Percentiles rank a stretch among this genome's conserved stretches.
phyloP scores from a whole-genome alignment of 1,139 yeast species.

The Hanseniaspora gamundiae region DNA sequence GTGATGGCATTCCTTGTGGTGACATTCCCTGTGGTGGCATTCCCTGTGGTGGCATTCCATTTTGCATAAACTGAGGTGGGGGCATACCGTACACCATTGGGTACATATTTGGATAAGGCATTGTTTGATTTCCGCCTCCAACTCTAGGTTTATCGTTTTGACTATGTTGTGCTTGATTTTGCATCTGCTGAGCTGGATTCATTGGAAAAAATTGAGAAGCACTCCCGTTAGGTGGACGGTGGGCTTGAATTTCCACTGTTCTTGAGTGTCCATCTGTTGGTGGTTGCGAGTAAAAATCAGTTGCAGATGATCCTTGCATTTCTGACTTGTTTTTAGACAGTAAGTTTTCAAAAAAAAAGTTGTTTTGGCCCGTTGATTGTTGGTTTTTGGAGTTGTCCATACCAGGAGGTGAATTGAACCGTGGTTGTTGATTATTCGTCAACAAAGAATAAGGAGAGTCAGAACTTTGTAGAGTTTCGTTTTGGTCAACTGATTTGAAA shows the following conservation, averaged over 20 bases:
- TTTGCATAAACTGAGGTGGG: slow-evolving; percentile 7
- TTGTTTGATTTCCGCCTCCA: neutral
- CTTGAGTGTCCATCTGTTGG: neutral
- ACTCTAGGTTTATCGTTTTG: neutral
- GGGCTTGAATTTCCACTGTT: neutral
- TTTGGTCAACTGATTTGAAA: slow-evolving; percentile 18
- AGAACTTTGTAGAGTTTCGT: neutral
- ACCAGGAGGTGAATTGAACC: neutral
- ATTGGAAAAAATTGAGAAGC: neutral
- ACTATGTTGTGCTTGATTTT: neutral
- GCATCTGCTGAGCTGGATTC: neutral
- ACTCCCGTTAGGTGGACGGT: neutral
- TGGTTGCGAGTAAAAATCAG: neutral
- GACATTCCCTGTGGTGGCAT: neutral
- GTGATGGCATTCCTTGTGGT: slow-evolving; percentile 4
- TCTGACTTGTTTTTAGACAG: neutral
- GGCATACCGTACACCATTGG: neutral
- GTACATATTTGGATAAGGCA: neutral
- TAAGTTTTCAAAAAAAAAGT: neutral
- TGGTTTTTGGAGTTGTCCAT: neutral
- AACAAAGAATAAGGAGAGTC: slow-evolving; percentile 1
- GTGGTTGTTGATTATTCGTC: neutral
- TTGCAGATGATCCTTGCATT: neutral
- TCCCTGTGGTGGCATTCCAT: slow-evolving; percentile 1
- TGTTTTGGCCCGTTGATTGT: neutral